Evolutionary conservation across 495 filamentous ascomycete species (phyloP), one percentile per base, ranked within the genome.

Genomic region (Pyrenula aspistea): DNA sequence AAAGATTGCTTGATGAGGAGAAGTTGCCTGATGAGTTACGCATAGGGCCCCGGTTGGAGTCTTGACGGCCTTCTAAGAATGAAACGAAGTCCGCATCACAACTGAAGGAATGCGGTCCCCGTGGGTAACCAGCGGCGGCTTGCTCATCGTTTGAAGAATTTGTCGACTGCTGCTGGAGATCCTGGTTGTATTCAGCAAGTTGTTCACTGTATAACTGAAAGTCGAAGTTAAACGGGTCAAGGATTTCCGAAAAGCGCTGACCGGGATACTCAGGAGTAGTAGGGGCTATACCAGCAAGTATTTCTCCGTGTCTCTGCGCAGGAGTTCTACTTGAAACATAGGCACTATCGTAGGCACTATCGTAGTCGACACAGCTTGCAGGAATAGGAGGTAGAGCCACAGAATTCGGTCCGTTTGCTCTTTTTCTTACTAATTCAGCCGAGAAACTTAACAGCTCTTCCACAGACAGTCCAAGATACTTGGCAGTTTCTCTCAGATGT

Each of bases 81-180:
- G 51, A 56, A 49, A 23, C 25, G 47, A 50, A 56, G 25, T 56
- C 55, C 25, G 49, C 55, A 22, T 56, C 55, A 56, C 55, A 56
- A 52, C 55, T 52, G 51, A 10, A 49, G 23, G 42, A 52, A 21
- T 22, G n/a, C 19, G 22, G n/a, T 15, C 2, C 15, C 23, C n/a
- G n/a, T n/a, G n/a, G n/a, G n/a, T n/a, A n/a, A n/a, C n/a, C n/a
- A n/a, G n/a, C n/a, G n/a, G n/a, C n/a, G n/a, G n/a, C n/a, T n/a
- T n/a, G n/a, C n/a, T n/a, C n/a, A n/a, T n/a, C n/a, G n/a, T n/a
- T n/a, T n/a, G n/a, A n/a, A n/a, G n/a, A n/a, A n/a, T n/a, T n/a
- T n/a, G n/a, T n/a, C n/a, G n/a, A n/a, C n/a, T n/a, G n/a, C n/a
- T n/a, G n/a, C n/a, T n/a, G n/a, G n/a, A n/a, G n/a, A n/a, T n/a